A percentile compares a stretch with the other conserved stretches of the same genome.
Conservation (phyloP, 75 land plant species). For the Selaginella moellendorffii region DNA sequence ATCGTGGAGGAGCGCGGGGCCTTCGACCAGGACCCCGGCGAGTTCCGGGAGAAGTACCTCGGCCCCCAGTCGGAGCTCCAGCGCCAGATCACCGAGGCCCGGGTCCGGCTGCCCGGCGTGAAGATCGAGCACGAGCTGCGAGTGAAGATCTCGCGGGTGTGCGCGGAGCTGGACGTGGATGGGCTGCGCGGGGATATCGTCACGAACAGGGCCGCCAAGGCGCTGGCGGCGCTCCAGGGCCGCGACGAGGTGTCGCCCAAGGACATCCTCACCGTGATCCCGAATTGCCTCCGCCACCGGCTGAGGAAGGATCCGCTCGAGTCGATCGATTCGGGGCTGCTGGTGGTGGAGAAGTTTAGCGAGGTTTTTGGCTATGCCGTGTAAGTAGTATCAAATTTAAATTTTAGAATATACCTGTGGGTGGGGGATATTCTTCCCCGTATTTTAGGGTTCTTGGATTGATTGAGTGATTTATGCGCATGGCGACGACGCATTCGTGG, state of each 20-base stretch:
- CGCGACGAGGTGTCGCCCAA: slow-evolving; percentile 68
- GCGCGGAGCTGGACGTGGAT: slow-evolving; percentile 94
- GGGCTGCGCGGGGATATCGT: slow-evolving; percentile 98
- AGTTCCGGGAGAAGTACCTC: slow-evolving; percentile 55
- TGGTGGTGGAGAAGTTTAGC: slow-evolving; percentile 85
- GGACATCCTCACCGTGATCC: slow-evolving; percentile 90
- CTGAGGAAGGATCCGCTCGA: slow-evolving; percentile 97
- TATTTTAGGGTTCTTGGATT: too few relatives aligned
- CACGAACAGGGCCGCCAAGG: slow-evolving; percentile 86
- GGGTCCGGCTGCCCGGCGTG: slow-evolving; percentile 46
- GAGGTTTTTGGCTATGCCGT: slow-evolving; percentile 60
- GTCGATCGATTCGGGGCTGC: slow-evolving; percentile 92
- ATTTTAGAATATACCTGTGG: too few relatives aligned
- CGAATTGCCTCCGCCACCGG: slow-evolving; percentile 91
- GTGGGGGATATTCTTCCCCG: too few relatives aligned
- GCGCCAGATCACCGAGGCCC: slow-evolving; percentile 58
- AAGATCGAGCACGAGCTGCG: slow-evolving; percentile 66
- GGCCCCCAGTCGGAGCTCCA: slow-evolving; percentile 72
- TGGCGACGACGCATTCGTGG: too few relatives aligned
- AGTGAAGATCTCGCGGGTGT: slow-evolving; percentile 91
- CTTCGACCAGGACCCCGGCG: slow-evolving; percentile 79
- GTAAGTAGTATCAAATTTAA: too few relatives aligned
- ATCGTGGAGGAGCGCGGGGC: slow-evolving; percentile 93
- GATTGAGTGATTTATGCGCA: too few relatives aligned
- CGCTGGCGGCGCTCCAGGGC: slow-evolving; percentile 80